Evolutionary conservation across 2,329 filamentous ascomycete genomes (phyloP), one percentile per base, ranked within the genome.

Genomic region (Fusarium xyrophilum): DNA sequence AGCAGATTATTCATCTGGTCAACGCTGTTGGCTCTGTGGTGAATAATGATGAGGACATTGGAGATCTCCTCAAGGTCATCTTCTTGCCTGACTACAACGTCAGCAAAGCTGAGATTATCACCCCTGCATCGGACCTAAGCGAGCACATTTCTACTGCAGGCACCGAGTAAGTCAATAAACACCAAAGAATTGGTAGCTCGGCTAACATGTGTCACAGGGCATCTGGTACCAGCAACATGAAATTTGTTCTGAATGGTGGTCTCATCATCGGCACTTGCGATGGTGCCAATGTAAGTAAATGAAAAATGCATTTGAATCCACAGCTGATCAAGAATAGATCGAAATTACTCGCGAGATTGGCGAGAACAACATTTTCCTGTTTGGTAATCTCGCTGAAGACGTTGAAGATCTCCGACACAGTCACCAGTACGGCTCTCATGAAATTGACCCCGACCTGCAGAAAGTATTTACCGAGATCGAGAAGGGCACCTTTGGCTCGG

Each of bases 11-110:
- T 74, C 95, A 98, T 77, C 87, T 99, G 60, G 90, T 99, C 84
- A 98, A 97, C 83, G 91, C 89, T 65, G 96, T 98, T 28, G 93
- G 93, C 7, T 82, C 88, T 19, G 92, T 98, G 5, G 91, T 99
- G 72, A 99, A 99, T 83, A 92, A 92, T 40, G 96, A 99, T 75
- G 84, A 88, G 43, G 96, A 98, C 35, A 90, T 98, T 76, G 95
- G 95, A 33, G 95, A 98, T 76, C 85, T 97, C 32, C 86, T 99
- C 76, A 99, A 99, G 85, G 96, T 99, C 55, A 89, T 99, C 76
- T 99, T 97, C 84, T 81, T 99, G 56, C 93, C 96, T 77, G 96
- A 99, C 81, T 99, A 99, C 87, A 99, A 99, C 72, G 96, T 99
- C 76, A 97, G 93, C 88, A 99, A 99, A 84, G 96, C 96, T 6